Evolutionary conservation across 2,329 filamentous ascomycete genomes (phyloP).

Genomic region (Stagonosporopsis tanaceti): DNA sequence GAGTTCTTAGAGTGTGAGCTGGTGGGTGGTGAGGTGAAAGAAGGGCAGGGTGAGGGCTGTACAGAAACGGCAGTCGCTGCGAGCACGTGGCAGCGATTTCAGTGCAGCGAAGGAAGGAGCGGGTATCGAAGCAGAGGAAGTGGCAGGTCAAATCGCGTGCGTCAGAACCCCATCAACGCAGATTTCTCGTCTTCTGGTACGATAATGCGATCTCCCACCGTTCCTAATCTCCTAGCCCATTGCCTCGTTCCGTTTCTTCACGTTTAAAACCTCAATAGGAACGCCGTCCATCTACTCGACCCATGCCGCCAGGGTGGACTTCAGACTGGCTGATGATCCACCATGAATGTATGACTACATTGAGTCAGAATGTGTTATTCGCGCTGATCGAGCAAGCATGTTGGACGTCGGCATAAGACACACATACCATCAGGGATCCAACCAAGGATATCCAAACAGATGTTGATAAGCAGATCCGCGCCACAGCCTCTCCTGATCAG

Average conservation of each 20-base stretch:
- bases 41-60: neutral
- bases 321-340: conserved; percentile 35
- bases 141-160: too few relatives aligned
- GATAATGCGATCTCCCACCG: neutral
- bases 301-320: conserved; percentile 15
- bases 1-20: too few relatives aligned
- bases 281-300: conserved; percentile 10
- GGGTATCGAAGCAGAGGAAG: too few relatives aligned
- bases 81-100: too few relatives aligned
- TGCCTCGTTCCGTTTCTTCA: neutral
- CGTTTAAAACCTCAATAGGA: neutral
- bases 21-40: too few relatives aligned
- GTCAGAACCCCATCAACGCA: too few relatives aligned
- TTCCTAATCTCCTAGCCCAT: conserved; percentile 7
- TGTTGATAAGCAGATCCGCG: conserved; percentile 53
- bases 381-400: neutral
- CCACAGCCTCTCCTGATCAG: conserved; percentile 51
- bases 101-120: too few relatives aligned
- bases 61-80: too few relatives aligned
- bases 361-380: conserved; percentile 14
- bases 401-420: too few relatives aligned
- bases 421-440: conserved; percentile 25
- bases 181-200: too few relatives aligned
- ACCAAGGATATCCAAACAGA: conserved; percentile 48
- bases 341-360: conserved; percentile 41